Percentiles rank a stretch among this genome's conserved stretches.
These are phyloP conservation scores for Candida parachauliodes DNA, from an alignment of 805 yeast genomes.

Conservation along the genomic window DNA sequence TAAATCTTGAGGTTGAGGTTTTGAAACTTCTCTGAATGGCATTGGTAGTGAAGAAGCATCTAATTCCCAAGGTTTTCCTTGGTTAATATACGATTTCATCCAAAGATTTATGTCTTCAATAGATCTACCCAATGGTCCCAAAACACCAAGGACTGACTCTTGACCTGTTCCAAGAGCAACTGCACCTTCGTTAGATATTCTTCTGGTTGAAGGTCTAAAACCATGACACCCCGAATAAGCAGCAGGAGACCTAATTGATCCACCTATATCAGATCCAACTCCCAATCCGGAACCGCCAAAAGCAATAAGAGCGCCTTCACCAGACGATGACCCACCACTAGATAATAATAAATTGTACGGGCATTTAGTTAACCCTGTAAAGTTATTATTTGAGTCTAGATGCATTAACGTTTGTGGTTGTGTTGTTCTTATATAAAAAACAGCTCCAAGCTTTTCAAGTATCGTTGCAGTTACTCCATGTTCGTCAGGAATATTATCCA, in stretches of 20 bases:
- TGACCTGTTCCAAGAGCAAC: conserved; percentile 54
- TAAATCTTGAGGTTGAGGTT: conserved; percentile 39
- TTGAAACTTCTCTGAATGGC: conserved; percentile 49
- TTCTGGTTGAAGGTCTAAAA: conserved; percentile 35
- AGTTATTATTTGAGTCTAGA: conserved; percentile 38
- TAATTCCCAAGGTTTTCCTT: conserved; percentile 60
- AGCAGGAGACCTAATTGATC: conserved; percentile 43
- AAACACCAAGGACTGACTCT: conserved; percentile 61
- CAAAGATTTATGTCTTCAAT: conserved; percentile 65
- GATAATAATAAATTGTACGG: conserved; percentile 38
- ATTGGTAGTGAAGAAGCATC: conserved; percentile 48
- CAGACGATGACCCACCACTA: conserved; percentile 43
- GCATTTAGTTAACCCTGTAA: conserved; percentile 34
- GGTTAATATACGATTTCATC: conserved; percentile 59
- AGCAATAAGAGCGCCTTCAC: conserved; percentile 41
- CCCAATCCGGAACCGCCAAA: conserved; percentile 41
- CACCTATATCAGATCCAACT: conserved; percentile 43
- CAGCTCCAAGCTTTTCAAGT: conserved; percentile 40
- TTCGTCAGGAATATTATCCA: conserved; percentile 25
- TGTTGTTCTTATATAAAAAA: conserved; percentile 41
- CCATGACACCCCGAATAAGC: conserved; percentile 41
- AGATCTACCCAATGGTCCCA: conserved; percentile 65
- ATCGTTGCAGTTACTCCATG: conserved; percentile 30
- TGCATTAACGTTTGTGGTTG: conserved; percentile 47
- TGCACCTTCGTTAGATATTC: conserved; percentile 38